Evolutionary conservation across 768 basidiomycete genomes (phyloP).

Genomic region (Phylloporus rhodoxanthus): DNA sequence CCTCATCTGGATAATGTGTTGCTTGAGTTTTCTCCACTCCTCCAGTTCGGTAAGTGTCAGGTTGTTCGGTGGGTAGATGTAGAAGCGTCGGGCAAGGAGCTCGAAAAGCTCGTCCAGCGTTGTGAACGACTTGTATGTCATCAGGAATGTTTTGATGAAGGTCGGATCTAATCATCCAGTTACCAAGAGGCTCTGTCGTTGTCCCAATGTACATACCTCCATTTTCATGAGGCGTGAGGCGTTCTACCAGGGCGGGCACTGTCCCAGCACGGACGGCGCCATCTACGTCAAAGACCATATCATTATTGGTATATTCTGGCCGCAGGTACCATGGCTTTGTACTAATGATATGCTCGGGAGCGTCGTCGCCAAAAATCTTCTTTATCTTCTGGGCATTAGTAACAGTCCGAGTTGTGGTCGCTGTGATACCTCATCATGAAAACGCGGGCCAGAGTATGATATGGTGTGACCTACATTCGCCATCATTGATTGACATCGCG

Average conservation of each 20-base stretch:
- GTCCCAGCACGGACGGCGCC: constrained; percentile 84
- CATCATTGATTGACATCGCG: constrained; percentile 16
- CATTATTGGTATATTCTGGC: constrained; percentile 69
- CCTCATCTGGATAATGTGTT: constrained; percentile 83
- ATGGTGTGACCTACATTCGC: constrained; percentile 18
- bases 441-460: not conserved
- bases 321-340: constrained; percentile 79
- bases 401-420: constrained; percentile 19
- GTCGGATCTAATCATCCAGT: constrained; percentile 49
- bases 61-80: constrained; percentile 66
- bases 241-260: constrained; percentile 77
- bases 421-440: constrained; percentile 12
- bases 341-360: constrained; percentile 41
- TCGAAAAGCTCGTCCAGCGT: constrained; percentile 78
- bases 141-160: constrained; percentile 84
- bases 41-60: constrained; percentile 55
- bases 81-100: constrained; percentile 73
- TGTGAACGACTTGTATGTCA: constrained; percentile 95
- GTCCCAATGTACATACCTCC: constrained; percentile 51
- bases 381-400: constrained; percentile 51
- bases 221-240: constrained; percentile 86
- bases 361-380: constrained; percentile 60
- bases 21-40: constrained; percentile 83
- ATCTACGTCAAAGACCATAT: constrained; percentile 83
- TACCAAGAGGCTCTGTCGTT: not conserved